Evolutionary conservation across 257 asterid species (phyloP).

Genomic region (Fraxinus pennsylvanica): DNA sequence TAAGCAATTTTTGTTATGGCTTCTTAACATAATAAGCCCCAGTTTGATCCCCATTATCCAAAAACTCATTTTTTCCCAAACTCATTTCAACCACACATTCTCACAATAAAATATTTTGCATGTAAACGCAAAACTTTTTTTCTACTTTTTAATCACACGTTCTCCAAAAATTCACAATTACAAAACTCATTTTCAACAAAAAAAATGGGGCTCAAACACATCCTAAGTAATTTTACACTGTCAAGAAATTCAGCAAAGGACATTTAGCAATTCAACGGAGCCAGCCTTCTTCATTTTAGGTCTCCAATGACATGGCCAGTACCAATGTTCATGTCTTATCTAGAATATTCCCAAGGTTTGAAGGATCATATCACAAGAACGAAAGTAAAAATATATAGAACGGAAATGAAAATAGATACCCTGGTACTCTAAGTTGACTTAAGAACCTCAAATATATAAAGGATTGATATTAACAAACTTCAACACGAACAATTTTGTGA

Average conservation of each 20-base stretch:
- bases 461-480: neutral
- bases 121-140: too few species aligned
- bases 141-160: too few species aligned
- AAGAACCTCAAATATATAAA: neutral
- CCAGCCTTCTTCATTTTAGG: neutral
- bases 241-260: neutral
- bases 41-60: too few species aligned
- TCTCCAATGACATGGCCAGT: neutral
- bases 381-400: neutral
- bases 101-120: too few species aligned
- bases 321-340: neutral
- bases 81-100: too few species aligned
- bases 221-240: neutral
- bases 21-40: slow-evolving; percentile 13
- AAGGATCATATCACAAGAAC: neutral
- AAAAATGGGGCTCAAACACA: too few species aligned
- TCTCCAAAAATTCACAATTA: too few species aligned
- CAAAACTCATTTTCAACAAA: too few species aligned
- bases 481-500: neutral
- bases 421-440: slow-evolving; percentile 3
- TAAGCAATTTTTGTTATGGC: neutral
- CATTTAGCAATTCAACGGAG: slow-evolving; percentile 1
- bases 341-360: slow-evolving; percentile 10
- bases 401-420: slow-evolving; percentile 10
- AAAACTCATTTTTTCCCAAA: too few species aligned